Base-by-base conservation (phyloP, 176 grass and related monocot species). In the Zizania latifolia region DNA sequence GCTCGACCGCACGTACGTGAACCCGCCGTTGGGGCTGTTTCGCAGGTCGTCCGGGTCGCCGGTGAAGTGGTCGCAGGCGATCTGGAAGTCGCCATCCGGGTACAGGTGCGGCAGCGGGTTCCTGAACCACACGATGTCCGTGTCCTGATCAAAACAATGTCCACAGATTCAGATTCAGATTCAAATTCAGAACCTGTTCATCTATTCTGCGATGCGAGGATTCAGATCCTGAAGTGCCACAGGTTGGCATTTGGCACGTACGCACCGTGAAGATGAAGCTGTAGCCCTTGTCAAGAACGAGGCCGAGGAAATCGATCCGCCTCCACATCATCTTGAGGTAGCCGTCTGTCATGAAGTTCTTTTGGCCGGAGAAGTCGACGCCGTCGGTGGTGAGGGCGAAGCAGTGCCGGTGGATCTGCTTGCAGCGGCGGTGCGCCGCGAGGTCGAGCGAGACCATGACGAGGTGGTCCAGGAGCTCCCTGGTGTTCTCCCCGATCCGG, bases 291-390 rank as follows among this genome's bases (percentile, higher is more conserved):
- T 90, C 79, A 0, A 97, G 85, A 32, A 97, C 85, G 8, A 55
- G 21, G 10, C 85, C 45, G 29, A 93, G 83, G 67, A 97, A 79
- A 7, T 77, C 73, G 14, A 90, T 80, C 34, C 85, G 67, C 4
- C 73, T 51, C 92, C 92, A 96, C 89, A 89, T 86, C 83, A 96
- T 87, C 28, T 76, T 57, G 19, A 92, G 66, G 86, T 86, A 96
- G 6, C 92, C 92, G 1, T 92, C 80, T 1, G 86, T 61, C 80
- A 89, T 82, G 86, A 83, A 92, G 36, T 80, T 60, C 77, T 89
- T 87, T 68, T 93, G 79, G 1, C 71, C 71, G 15, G 82, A 86
- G 82, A 93, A 88, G 63, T 92, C 84, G 22, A 87, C 72, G 23
- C 89, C 81, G 5, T 83, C 68, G 1, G 82, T 85, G 65, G 65